Percentiles rank a stretch among this genome's conserved stretches.
These are phyloP conservation scores for Penicillium bialowiezense DNA, from an alignment of 495 filamentous ascomycete genomes.

Conservation along the genomic window DNA sequence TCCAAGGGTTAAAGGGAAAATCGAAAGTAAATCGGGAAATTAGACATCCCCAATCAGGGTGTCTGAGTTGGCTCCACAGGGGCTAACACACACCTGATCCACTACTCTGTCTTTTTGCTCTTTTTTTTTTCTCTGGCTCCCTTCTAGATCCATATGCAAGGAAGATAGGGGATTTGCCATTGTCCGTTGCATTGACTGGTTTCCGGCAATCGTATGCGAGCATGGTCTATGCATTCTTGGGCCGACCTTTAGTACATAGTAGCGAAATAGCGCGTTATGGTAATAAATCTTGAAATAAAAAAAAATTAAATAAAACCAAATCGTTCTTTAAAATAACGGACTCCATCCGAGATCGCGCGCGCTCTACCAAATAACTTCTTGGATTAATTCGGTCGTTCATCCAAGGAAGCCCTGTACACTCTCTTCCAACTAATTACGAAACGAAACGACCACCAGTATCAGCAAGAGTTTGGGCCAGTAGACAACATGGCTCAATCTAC, in stretches of 20 bases:
- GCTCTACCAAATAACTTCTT: conserved; percentile 8
- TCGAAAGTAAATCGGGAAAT: background rate
- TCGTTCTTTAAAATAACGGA: conserved; percentile 25
- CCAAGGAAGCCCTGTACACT: conserved; percentile 4
- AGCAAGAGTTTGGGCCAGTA: background rate
- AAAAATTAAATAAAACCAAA: conserved; percentile 9
- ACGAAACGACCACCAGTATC: background rate
- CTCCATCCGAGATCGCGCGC: conserved; percentile 18
- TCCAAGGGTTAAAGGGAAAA: background rate
- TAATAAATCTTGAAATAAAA: conserved; percentile 6
- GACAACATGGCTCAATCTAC: conserved; percentile 35
- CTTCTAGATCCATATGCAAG: conserved; percentile 31
- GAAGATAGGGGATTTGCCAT: conserved; percentile 23
- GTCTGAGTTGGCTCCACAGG: conserved; percentile 28
- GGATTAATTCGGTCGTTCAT: conserved; percentile 18
- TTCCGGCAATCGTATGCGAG: conserved; percentile 14
- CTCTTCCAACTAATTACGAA: conserved; percentile 1
- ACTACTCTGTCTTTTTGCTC: no score
- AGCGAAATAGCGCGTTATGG: conserved; percentile 6
- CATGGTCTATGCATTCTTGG: conserved; percentile 26
- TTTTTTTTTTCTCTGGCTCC: conserved; percentile 17
- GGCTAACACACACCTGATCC: conserved; percentile 15
- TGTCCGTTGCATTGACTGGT: conserved; percentile 16
- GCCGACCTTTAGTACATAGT: conserved; percentile 21
- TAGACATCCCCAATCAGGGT: background rate